phyloP scores from a whole-genome alignment of 495 filamentous ascomycete genomes.

The Penicillium pancosmium region DNA sequence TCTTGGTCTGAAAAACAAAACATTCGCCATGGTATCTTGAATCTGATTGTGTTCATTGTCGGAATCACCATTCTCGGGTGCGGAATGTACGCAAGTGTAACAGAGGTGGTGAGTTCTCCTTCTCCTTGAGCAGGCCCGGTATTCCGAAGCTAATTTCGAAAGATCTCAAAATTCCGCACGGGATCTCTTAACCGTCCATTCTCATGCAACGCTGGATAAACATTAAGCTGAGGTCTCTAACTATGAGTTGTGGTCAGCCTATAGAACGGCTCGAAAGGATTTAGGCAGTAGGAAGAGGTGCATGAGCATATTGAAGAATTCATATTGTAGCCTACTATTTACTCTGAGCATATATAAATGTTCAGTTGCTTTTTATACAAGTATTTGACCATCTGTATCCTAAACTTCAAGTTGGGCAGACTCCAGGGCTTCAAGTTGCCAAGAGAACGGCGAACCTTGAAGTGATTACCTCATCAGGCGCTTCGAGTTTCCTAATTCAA shows the following conservation, averaged over 20 bases:
- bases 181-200: constrained; percentile 9
- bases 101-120: constrained; percentile 13
- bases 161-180: constrained; percentile 5
- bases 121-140: background rate
- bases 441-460: too few species aligned
- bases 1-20: constrained; percentile 13
- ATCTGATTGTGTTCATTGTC: constrained; percentile 15
- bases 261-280: background rate
- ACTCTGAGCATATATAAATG: too few species aligned
- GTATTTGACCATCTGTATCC: too few species aligned
- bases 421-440: too few species aligned
- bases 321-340: too few species aligned
- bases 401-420: too few species aligned
- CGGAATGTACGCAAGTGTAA: constrained; percentile 17
- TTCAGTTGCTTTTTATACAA: too few species aligned
- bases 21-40: constrained; percentile 10
- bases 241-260: background rate
- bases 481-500: constrained; percentile 9
- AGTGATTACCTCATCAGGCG: constrained; percentile 5
- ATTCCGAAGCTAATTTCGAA: background rate
- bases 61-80: constrained; percentile 13
- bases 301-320: background rate
- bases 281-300: background rate
- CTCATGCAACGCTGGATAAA: constrained; percentile 7
- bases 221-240: background rate